phyloP scores from a whole-genome alignment of 2,329 filamentous ascomycete genomes.

The Diaporthe sp. region DNA sequence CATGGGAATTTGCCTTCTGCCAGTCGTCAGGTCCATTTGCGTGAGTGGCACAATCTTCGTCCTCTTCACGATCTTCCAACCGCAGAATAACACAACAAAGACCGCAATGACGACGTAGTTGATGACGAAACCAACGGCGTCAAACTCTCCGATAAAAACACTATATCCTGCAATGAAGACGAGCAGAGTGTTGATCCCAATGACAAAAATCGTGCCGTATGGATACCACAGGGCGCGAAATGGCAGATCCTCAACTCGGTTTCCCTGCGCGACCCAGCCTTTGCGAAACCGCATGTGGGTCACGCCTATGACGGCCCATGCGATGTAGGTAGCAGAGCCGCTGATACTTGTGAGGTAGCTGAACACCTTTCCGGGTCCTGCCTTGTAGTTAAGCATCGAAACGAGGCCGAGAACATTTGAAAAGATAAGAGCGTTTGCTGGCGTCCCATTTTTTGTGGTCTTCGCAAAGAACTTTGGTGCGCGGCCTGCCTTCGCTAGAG shows the following conservation, averaged over 20 bases:
- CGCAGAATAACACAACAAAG: slow-evolving; percentile 59
- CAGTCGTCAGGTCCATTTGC: slow-evolving; percentile 26
- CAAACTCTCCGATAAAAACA: slow-evolving; percentile 63
- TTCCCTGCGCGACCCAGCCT: slow-evolving; percentile 51
- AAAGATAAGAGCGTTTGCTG: slow-evolving; percentile 47
- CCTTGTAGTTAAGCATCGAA: slow-evolving; percentile 48
- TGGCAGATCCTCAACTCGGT: slow-evolving; percentile 56
- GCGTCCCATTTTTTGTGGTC: slow-evolving; percentile 46
- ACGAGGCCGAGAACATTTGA: slow-evolving; percentile 48
- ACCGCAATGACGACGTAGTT: slow-evolving; percentile 67
- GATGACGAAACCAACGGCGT: slow-evolving; percentile 63
- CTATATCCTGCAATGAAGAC: slow-evolving; percentile 67
- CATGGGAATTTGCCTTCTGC: slow-evolving; percentile 25
- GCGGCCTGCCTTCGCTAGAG: slow-evolving; percentile 45
- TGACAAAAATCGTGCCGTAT: slow-evolving; percentile 62
- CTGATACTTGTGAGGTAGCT: slow-evolving; percentile 36
- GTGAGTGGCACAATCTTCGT: slow-evolving; percentile 25
- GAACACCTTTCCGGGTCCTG: slow-evolving; percentile 47
- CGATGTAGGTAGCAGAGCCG: slow-evolving; percentile 52
- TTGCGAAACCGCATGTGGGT: slow-evolving; percentile 56
- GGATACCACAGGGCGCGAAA: slow-evolving; percentile 63
- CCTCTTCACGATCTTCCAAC: slow-evolving; percentile 57
- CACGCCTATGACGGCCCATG: slow-evolving; percentile 53
- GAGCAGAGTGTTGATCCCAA: slow-evolving; percentile 61
- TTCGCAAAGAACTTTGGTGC: slow-evolving; percentile 46